phyloP scores from a whole-genome alignment of 2,329 filamentous ascomycete genomes.

The Cercospora berteroae region DNA sequence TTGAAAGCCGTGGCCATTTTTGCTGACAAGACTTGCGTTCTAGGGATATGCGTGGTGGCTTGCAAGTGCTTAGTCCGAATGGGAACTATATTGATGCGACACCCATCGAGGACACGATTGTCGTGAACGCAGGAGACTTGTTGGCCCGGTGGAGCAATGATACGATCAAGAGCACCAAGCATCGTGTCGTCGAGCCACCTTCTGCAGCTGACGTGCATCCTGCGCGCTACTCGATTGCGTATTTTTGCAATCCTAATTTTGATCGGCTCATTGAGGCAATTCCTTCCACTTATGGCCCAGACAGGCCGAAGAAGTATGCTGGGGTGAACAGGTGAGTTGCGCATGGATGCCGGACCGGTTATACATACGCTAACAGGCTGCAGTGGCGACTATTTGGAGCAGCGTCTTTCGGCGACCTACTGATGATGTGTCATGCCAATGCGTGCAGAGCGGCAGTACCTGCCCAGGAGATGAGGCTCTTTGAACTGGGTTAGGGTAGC shows the following conservation, averaged over 20 bases:
- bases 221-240: conserved; percentile 72
- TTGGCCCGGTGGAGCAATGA: conserved; percentile 80
- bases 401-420: conserved; percentile 70
- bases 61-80: conserved; percentile 66
- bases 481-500: neutral
- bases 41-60: conserved; percentile 55
- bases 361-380: conserved; percentile 1
- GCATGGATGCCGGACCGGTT: neutral
- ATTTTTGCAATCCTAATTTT: conserved; percentile 87
- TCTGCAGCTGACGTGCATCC: conserved; percentile 60
- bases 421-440: conserved; percentile 13
- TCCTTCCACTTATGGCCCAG: conserved; percentile 69
- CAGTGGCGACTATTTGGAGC: conserved; percentile 76
- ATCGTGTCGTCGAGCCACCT: conserved; percentile 85
- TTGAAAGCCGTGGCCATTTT: neutral
- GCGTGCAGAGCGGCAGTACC: neutral
- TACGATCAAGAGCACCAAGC: conserved; percentile 83
- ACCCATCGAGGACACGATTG: conserved; percentile 76
- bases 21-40: conserved; percentile 28
- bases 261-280: conserved; percentile 74
- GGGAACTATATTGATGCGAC: conserved; percentile 77
- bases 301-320: conserved; percentile 71
- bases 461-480: neutral
- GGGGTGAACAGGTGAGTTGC: conserved; percentile 57
- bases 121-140: conserved; percentile 86